Evolutionary conservation across 164 flowering plant species (phyloP), one percentile per base, ranked within the genome.

Genomic region (Aristolochia californica): DNA sequence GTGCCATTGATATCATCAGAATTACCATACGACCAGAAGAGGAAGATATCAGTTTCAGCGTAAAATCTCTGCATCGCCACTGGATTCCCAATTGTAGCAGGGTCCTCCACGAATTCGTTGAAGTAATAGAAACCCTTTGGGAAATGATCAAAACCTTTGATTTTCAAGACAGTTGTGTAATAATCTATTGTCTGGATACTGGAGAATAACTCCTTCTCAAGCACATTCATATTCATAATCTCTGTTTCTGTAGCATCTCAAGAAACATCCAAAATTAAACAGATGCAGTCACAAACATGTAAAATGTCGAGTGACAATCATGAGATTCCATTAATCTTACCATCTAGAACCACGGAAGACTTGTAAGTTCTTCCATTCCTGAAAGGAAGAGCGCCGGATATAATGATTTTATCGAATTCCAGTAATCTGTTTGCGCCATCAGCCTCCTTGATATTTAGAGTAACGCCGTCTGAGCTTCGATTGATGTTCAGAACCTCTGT

Each of bases 11-110:
- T 70, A 60, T 80, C 74, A 0, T 44, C 68, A 18, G 88, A 76
- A 61, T 87, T 79, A 4, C 95, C 95, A 43, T 87, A 87, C 14
- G 95, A 87, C 95, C 95, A 87, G 76, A 84, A 82, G 51, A 87
- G 61, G 72, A 79, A 82, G 63, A 87, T 66, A 60, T 87, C 62
- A 2, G 88, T 79, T 56, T 84, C 86, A 4, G 71, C 72, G 56
- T 78, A 83, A 70, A 82, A 87, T 66, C 66, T 87, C 73, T 87
- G 90, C 86, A 87, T 78, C 34, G 90, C 88, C 52, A 87, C 90
- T 17, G 95, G 95, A 64, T 87, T 23, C 45, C 90, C 95, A 43
- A 87, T 78, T 15, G 84, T 78, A 53, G 75, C 66, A 51, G 90
- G 88, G 69, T 87, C 82, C 5, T 82, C 83, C 86, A 84, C 82